Evolutionary conservation across 2,329 filamentous ascomycete species (phyloP), one percentile per base, ranked within the genome.

Genomic region (Ceratocystis alfenasii): DNA sequence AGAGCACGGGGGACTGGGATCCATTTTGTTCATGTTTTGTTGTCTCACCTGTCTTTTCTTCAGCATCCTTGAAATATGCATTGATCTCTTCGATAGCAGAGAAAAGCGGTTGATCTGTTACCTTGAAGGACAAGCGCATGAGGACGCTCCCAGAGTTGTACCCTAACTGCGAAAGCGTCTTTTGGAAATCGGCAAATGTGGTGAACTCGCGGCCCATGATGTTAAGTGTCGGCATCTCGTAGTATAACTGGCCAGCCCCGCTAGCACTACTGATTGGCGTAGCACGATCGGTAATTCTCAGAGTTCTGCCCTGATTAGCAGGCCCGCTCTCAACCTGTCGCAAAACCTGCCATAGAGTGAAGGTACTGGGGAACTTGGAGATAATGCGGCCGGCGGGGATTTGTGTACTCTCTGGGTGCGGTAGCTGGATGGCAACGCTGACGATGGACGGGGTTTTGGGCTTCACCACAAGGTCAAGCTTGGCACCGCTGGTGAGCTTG

Each of bases 281-380:
- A 1, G 87, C 90, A 68, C 92, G 81, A 15, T 87, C 90, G 0
- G 94, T 97, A 70, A 99, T 83, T 74, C 96, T 96, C 70, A 89
- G 78, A 65, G 79, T 83, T 65, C 76, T 79, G 7, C 81, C 81
- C 66, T 80, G 79, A 62, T 80, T 84, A n/a, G 83, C 83, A 28
- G 83, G 81, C 44, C 83, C 86, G 69, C 87, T 87, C 76, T 99
- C 94, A 70, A 97, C 95, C 73, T 94, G 90, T 68, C 94, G 87
- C 66, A 99, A 74, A 33, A 97, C 80, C 70, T 90, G 83, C 94
- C 94, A 99, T 75, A 99, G 74, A 20, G 90, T 89, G 45, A 90
- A 89, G 70, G 90, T 88, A 74, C 89, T 95, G 1, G 92, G 86
- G 68, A 97, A 91, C 73, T 94, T 96, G 73, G 94, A 87, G 66